A percentile compares a stretch with the other conserved stretches of the same genome.
Evolutionary conservation across 2,329 filamentous ascomycete species (phyloP).

Genomic region (Epichloe sibirici): DNA sequence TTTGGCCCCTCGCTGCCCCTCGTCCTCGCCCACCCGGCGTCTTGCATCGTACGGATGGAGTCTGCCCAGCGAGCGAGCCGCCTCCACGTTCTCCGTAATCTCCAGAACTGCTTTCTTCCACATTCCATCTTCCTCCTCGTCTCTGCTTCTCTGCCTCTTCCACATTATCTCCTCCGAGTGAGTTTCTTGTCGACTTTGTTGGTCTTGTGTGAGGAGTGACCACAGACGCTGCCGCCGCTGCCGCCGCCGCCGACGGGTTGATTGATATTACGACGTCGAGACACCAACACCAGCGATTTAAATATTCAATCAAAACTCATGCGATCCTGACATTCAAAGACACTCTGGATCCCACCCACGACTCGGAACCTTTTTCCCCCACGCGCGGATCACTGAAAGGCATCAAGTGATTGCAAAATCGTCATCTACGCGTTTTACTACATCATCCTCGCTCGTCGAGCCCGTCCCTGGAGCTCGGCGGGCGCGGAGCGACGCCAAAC

Average conservation of each 20-base stretch:
- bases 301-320: background rate
- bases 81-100: slow-evolving; percentile 1
- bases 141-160: background rate
- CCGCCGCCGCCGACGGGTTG: background rate
- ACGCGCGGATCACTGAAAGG: background rate
- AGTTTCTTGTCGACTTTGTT: background rate
- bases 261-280: background rate
- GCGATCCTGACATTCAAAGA: background rate
- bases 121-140: background rate
- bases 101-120: background rate
- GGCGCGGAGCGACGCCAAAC: slow-evolving; percentile 30
- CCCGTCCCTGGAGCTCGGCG: slow-evolving; percentile 47
- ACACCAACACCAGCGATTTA: background rate
- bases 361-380: background rate
- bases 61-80: background rate
- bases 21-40: background rate
- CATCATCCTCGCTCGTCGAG: slow-evolving; percentile 40
- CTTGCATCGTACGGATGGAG: background rate
- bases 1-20: too few species aligned
- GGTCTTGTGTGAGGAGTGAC: background rate
- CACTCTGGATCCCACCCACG: background rate
- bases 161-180: background rate
- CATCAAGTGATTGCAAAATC: background rate
- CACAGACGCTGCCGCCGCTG: background rate
- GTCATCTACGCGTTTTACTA: background rate